phyloP scores from a whole-genome alignment of 169 alveolate species.

The Plasmodium inui region DNA sequence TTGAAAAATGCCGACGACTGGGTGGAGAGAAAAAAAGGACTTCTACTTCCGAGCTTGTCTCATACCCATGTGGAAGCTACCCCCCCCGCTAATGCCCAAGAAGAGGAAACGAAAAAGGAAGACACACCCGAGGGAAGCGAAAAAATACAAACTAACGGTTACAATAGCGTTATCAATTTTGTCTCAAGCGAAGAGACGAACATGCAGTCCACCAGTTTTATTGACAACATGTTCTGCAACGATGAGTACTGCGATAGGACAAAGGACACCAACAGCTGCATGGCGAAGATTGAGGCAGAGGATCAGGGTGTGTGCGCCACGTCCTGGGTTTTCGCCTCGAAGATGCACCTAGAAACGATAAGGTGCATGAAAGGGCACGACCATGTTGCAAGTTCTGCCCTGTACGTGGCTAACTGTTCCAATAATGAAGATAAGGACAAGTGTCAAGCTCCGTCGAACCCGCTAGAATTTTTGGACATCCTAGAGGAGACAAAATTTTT shows the following conservation, averaged over 20 bases:
- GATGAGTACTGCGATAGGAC: not conserved
- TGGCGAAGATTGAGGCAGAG: not conserved
- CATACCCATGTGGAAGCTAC: not conserved
- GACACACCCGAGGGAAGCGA: not conserved
- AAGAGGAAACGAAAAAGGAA: not conserved
- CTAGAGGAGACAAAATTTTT: not conserved
- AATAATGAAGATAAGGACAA: not conserved
- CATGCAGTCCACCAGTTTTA: not conserved
- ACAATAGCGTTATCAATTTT: not conserved
- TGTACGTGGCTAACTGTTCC: conserved; percentile 24
- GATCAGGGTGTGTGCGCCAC: conserved; percentile 12
- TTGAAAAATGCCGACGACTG: not conserved
- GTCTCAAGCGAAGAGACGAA: not conserved
- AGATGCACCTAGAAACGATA: conserved; percentile 4
- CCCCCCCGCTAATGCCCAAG: not conserved
- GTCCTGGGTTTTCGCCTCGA: conserved; percentile 5
- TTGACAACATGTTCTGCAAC: not conserved
- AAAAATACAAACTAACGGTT: not conserved
- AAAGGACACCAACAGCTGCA: not conserved
- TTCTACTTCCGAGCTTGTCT: not conserved
- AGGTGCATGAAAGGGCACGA: conserved; percentile 17
- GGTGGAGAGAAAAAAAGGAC: not conserved
- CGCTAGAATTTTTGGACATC: not conserved
- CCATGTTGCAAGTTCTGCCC: not conserved
- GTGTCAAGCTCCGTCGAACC: not conserved